A percentile compares a stretch with the other conserved stretches of the same genome.
These are phyloP conservation scores for Podospora bellae-mahoneyi DNA, from an alignment of 495 filamentous ascomycete genomes.

Conservation along the genomic window DNA sequence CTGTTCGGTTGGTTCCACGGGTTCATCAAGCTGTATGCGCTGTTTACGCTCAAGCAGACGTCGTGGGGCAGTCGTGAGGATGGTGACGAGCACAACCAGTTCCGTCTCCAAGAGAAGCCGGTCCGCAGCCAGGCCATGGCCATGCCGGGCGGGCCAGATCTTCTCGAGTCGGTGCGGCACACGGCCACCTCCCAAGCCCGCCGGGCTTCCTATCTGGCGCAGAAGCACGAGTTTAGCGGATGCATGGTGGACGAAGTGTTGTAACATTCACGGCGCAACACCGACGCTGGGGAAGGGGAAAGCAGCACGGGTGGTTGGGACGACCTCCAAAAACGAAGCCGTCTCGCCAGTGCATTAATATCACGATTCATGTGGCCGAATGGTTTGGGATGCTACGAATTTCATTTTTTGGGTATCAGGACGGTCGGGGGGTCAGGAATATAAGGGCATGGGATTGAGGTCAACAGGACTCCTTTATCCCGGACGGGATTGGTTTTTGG, in stretches of 20 bases:
- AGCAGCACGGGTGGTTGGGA: neutral
- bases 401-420: conserved; percentile 23
- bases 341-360: conserved; percentile 14
- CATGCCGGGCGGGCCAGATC: conserved; percentile 38
- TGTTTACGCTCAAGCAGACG: conserved; percentile 65
- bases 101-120: conserved; percentile 52
- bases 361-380: conserved; percentile 25
- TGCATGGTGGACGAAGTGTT: conserved; percentile 10
- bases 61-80: conserved; percentile 68
- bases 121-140: conserved; percentile 47
- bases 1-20: conserved; percentile 77
- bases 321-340: neutral
- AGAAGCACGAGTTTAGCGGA: conserved; percentile 21
- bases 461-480: conserved; percentile 26
- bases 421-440: conserved; percentile 16
- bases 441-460: conserved; percentile 18
- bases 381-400: conserved; percentile 24
- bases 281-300: neutral
- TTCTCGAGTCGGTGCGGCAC: conserved; percentile 23
- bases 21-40: conserved; percentile 71
- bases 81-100: conserved; percentile 59
- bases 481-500: conserved; percentile 17
- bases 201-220: conserved; percentile 15
- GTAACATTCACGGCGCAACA: conserved; percentile 10
- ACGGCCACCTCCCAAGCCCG: conserved; percentile 17